Conservation (phyloP, 2,329 filamentous ascomycete genomes). For the Diaporthe vexans region DNA sequence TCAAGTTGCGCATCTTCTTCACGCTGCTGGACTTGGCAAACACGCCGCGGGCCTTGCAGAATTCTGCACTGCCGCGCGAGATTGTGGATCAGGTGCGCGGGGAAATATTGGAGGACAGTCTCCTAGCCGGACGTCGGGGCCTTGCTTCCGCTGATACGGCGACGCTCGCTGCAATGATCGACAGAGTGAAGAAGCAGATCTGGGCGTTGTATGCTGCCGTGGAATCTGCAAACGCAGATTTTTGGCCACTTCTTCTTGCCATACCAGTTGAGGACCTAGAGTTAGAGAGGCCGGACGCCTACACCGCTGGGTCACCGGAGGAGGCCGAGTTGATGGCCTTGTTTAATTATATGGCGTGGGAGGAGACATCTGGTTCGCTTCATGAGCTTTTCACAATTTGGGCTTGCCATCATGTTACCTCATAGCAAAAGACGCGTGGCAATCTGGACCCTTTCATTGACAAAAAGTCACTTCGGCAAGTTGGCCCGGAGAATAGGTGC, state of each 20-base stretch:
- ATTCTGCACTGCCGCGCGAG: not conserved
- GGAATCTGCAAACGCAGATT: not conserved
- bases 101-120: not conserved
- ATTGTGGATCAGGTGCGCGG: not conserved
- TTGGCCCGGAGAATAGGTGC: no score
- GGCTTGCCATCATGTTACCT: no score
- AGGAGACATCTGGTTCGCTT: no score
- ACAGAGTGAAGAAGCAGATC: not conserved
- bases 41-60: not conserved
- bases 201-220: not conserved
- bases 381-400: no score
- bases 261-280: no score
- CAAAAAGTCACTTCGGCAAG: no score
- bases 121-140: not conserved
- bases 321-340: no score
- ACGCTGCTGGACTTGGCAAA: not conserved
- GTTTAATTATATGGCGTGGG: no score
- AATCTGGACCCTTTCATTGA: no score
- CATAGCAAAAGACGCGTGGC: no score
- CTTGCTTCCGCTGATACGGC: slow-evolving; percentile 1
- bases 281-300: not conserved
- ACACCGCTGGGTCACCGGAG: not conserved
- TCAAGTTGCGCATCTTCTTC: not conserved
- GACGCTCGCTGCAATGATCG: not conserved
- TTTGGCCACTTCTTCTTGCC: not conserved